phyloP scores from a whole-genome alignment of 345 rosid species.

The Populus tremula region DNA sequence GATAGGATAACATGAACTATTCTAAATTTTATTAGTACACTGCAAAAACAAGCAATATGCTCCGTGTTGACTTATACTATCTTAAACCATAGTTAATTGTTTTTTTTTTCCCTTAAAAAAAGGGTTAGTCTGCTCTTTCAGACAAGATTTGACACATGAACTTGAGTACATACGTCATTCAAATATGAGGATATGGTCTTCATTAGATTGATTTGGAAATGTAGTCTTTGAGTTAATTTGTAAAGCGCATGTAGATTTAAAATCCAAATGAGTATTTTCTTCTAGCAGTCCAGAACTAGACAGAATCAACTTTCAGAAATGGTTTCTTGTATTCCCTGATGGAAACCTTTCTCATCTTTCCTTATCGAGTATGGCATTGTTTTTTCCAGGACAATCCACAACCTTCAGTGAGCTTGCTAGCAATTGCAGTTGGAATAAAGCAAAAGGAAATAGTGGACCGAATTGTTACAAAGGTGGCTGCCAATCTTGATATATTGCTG shows the following conservation, averaged over 20 bases:
- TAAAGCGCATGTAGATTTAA: not conserved
- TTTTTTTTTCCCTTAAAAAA: not conserved
- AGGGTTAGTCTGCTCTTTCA: not conserved
- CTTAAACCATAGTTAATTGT: not conserved
- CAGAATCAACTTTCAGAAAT: not conserved
- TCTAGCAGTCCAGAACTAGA: not conserved
- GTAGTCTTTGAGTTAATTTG: not conserved
- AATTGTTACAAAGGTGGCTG: slow-evolving; percentile 60
- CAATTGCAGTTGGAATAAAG: slow-evolving; percentile 71
- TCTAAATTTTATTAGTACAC: not conserved
- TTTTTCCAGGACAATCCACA: slow-evolving; percentile 37
- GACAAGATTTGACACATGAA: not conserved
- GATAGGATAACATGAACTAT: not conserved
- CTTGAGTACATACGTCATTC: not conserved
- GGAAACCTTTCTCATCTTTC: not conserved
- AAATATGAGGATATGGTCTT: not conserved
- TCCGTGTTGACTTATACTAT: not conserved
- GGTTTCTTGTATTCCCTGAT: not conserved
- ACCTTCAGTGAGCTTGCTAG: slow-evolving; percentile 48
- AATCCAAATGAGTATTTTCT: not conserved
- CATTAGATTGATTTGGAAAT: not conserved
- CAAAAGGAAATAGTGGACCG: slow-evolving; percentile 64
- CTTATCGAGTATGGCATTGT: not conserved
- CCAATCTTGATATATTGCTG: slow-evolving; percentile 3
- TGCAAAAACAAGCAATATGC: not conserved